phyloP scores from a whole-genome alignment of 1,284 basidiomycete species.

The Pseudozyma pruni region DNA sequence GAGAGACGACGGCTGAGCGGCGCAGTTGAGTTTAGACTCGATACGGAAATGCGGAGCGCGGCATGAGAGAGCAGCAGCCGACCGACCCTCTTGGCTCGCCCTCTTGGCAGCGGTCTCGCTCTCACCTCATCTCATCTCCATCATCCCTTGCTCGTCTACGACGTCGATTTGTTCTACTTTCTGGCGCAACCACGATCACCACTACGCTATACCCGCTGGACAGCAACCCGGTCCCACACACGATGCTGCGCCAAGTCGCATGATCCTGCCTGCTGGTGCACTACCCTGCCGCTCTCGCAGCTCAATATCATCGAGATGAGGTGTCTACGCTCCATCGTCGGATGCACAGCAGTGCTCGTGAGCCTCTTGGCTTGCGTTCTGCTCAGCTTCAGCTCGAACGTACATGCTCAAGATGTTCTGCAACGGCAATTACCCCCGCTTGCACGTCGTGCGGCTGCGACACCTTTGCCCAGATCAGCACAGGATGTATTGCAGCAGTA shows the following conservation, averaged over 20 bases:
- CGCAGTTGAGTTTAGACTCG: no score
- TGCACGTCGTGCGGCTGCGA: slow-evolving; percentile 8
- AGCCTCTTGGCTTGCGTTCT: slow-evolving; percentile 18
- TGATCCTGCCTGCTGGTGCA: slow-evolving; percentile 4
- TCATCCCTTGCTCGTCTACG: background rate
- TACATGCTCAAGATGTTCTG: background rate
- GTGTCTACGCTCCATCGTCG: background rate
- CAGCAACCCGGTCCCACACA: background rate
- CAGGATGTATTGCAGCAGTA: slow-evolving; percentile 3
- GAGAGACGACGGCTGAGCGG: no score
- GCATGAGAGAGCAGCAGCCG: no score
- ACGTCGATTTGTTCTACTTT: background rate
- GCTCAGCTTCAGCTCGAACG: slow-evolving; percentile 8
- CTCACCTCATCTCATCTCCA: background rate
- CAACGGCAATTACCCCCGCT: slow-evolving; percentile 4
- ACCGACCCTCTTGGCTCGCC: slow-evolving; percentile 5
- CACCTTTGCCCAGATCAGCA: slow-evolving; percentile 1
- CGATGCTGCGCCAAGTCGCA: slow-evolving; percentile 3
- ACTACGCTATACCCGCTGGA: no score
- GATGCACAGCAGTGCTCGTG: slow-evolving; percentile 9
- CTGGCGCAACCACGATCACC: no score
- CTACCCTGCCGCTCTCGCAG: background rate
- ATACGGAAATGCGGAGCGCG: no score
- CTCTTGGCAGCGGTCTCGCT: slow-evolving; percentile 10
- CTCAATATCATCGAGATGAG: slow-evolving; percentile 11